Evolutionary conservation across 2,329 filamentous ascomycete genomes (phyloP).

Genomic region (Ramularia collo-cygni): DNA sequence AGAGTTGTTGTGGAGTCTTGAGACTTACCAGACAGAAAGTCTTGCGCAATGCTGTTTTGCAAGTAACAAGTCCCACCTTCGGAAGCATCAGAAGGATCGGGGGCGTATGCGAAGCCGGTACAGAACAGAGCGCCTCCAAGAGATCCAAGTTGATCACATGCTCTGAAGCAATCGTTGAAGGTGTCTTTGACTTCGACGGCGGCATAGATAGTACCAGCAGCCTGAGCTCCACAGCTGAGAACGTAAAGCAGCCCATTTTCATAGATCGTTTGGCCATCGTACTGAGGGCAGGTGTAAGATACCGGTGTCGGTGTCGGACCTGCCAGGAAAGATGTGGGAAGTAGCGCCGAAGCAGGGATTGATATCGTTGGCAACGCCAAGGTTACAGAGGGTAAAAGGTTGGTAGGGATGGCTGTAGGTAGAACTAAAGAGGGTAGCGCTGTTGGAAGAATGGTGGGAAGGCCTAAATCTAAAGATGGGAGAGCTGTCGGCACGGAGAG

Average conservation of each 20-base stretch:
- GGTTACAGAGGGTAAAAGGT: neutral
- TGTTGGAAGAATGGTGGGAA: neutral
- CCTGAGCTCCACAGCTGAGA: constrained; percentile 14
- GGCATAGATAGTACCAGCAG: constrained; percentile 13
- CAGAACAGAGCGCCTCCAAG: constrained; percentile 16
- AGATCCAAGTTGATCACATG: constrained; percentile 15
- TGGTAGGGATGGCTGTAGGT: neutral
- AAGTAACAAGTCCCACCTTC: constrained; percentile 21
- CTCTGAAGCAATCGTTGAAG: constrained; percentile 22
- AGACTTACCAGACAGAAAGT: constrained; percentile 7
- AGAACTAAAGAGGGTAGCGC: too few species aligned
- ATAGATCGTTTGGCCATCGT: constrained; percentile 14
- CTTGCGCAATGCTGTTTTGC: constrained; percentile 15
- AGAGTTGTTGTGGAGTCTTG: too few species aligned
- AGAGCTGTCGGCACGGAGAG: constrained; percentile 1
- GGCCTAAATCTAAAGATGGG: neutral
- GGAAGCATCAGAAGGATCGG: constrained; percentile 9
- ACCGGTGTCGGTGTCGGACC: constrained; percentile 15
- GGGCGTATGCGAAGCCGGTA: constrained; percentile 20
- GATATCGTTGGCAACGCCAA: neutral
- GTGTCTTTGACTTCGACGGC: constrained; percentile 6
- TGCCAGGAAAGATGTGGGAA: constrained; percentile 13
- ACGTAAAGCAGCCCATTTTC: constrained; percentile 19
- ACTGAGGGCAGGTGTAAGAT: constrained; percentile 13
- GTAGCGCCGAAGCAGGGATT: constrained; percentile 8